phyloP scores from a whole-genome alignment of 2,329 filamentous ascomycete species.

The Hymenoscyphus occultus region DNA sequence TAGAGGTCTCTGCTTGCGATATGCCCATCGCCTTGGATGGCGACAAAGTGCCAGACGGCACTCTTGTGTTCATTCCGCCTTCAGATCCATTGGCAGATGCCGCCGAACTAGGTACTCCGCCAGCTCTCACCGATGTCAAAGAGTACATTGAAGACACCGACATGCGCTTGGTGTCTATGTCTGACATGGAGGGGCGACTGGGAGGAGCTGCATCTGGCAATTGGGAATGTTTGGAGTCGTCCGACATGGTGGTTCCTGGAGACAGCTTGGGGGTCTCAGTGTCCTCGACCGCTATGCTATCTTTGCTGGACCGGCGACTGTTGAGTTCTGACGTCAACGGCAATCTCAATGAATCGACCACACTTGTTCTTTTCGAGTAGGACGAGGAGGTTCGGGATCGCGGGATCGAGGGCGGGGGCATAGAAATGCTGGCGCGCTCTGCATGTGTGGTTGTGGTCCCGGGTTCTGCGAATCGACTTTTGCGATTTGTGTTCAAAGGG shows the following conservation, averaged over 20 bases:
- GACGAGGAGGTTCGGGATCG: slow-evolving; percentile 35
- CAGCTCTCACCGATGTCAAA: slow-evolving; percentile 52
- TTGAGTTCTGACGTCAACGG: slow-evolving; percentile 23
- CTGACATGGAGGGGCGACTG: slow-evolving; percentile 48
- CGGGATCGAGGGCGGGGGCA: slow-evolving; percentile 52
- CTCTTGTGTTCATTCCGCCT: slow-evolving; percentile 24
- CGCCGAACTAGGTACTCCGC: slow-evolving; percentile 49
- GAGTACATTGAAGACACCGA: slow-evolving; percentile 74
- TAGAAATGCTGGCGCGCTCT: slow-evolving; percentile 60
- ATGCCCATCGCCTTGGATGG: slow-evolving; percentile 22
- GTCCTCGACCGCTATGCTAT: slow-evolving; percentile 48
- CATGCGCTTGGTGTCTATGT: slow-evolving; percentile 59
- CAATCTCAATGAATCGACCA: slow-evolving; percentile 43
- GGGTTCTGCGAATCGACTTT: slow-evolving; percentile 58
- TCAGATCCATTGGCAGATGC: slow-evolving; percentile 55
- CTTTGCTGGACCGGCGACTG: slow-evolving; percentile 30
- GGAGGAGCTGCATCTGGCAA: slow-evolving; percentile 50
- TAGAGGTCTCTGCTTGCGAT: slow-evolving; percentile 48
- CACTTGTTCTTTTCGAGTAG: slow-evolving; percentile 37
- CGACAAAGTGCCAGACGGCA: slow-evolving; percentile 24
- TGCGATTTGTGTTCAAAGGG: slow-evolving; percentile 43
- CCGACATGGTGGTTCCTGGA: slow-evolving; percentile 36
- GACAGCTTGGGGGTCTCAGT: slow-evolving; percentile 47
- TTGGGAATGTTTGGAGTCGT: slow-evolving; percentile 26
- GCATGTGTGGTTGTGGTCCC: slow-evolving; percentile 55